Percentiles rank a stretch among this genome's conserved stretches.
phyloP scores from a whole-genome alignment of 179 eudicot genomes.

The Heliamphora pulchella region DNA sequence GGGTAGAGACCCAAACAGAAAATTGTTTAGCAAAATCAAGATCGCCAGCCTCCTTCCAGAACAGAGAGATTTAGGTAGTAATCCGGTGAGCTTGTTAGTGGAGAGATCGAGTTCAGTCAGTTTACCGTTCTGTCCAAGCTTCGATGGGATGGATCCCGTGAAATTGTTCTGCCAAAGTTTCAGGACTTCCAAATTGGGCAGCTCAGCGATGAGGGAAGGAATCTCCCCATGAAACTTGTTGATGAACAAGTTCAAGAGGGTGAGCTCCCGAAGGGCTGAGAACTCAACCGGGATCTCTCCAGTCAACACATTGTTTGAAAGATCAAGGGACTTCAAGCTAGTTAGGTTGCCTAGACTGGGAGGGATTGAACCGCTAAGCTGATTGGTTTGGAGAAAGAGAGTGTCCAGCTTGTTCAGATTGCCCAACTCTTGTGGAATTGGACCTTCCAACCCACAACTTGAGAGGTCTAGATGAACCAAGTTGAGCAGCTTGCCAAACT shows the following conservation, averaged over 20 bases:
- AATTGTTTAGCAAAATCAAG: conserved; percentile 49
- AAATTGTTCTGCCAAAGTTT: conserved; percentile 55
- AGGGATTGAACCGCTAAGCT: conserved; percentile 41
- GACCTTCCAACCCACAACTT: conserved; percentile 37
- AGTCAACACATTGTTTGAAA: conserved; percentile 39
- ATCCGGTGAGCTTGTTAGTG: conserved; percentile 48
- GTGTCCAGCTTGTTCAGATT: conserved; percentile 39
- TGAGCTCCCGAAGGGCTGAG: conserved; percentile 28
- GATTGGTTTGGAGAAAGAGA: conserved; percentile 44
- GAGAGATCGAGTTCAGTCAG: conserved; percentile 44
- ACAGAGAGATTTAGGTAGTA: conserved; percentile 41
- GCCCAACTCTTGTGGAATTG: conserved; percentile 47
- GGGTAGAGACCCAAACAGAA: conserved; percentile 47
- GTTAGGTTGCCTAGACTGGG: conserved; percentile 33
- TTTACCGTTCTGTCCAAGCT: conserved; percentile 42
- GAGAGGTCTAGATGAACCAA: conserved; percentile 42
- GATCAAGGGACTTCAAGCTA: conserved; percentile 34
- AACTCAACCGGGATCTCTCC: conserved; percentile 49
- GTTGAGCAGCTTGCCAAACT: conserved; percentile 37
- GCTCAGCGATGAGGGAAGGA: conserved; percentile 34
- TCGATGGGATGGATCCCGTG: conserved; percentile 42
- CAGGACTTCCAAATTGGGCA: conserved; percentile 38
- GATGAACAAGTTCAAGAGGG: conserved; percentile 41
- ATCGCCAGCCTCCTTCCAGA: conserved; percentile 33
- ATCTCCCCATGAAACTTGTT: conserved; percentile 54